Percentiles rank a stretch among this genome's conserved stretches.
phyloP scores from a whole-genome alignment of 345 rosid species.

The Eucalyptus sp. region DNA sequence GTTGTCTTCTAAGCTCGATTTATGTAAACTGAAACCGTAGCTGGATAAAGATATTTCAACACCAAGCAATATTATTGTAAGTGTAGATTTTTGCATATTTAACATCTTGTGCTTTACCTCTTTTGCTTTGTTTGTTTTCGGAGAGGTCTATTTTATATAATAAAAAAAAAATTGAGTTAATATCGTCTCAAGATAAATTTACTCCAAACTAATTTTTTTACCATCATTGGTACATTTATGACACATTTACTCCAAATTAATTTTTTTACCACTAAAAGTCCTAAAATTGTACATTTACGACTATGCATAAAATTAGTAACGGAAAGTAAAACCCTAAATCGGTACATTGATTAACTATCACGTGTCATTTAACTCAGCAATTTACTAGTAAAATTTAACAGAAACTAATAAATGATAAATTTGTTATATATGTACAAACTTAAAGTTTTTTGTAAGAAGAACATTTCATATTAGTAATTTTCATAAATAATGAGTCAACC shows the following conservation, averaged over 20 bases:
- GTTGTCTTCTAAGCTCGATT: not conserved
- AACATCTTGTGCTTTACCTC: not conserved
- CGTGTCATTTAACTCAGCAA: rapidly evolving
- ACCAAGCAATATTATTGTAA: not conserved
- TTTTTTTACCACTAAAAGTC: too few relatives aligned
- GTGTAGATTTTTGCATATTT: too few relatives aligned
- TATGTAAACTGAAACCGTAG: not conserved
- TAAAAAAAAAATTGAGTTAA: too few relatives aligned
- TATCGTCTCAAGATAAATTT: too few relatives aligned
- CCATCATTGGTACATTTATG: rapidly evolving
- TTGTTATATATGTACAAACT: too few relatives aligned
- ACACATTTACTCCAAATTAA: too few relatives aligned
- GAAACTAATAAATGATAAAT: rapidly evolving
- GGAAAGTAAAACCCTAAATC: rapidly evolving
- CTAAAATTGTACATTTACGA: rapidly evolving
- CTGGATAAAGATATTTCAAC: not conserved
- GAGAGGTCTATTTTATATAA: too few relatives aligned
- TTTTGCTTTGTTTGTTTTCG: not conserved
- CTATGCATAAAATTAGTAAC: too few relatives aligned
- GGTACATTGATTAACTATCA: rapidly evolving
- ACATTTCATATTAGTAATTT: too few relatives aligned
- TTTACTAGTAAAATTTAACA: rapidly evolving
- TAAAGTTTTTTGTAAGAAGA: too few relatives aligned
- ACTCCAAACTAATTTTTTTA: rapidly evolving
- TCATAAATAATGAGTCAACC: not conserved